A percentile compares a stretch with the other conserved stretches of the same genome.
These are phyloP conservation scores for Lipomyces sp. DNA, from an alignment of 805 yeast genomes.

Conservation along the genomic window DNA sequence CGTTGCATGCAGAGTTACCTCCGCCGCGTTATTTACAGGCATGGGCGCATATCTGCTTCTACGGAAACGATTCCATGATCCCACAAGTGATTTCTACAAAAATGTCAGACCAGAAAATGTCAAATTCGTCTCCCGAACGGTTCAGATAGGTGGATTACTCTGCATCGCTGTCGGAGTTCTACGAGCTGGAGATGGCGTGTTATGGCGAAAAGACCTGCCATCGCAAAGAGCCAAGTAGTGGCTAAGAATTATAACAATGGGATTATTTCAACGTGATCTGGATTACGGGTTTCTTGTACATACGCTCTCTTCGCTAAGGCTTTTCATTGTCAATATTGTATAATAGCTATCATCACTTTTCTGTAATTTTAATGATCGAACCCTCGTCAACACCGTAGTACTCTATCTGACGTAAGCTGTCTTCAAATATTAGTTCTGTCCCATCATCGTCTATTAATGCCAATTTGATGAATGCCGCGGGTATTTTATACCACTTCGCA, in stretches of 20 bases:
- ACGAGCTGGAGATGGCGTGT: conserved; percentile 35
- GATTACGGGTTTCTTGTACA: not conserved
- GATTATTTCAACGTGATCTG: not conserved
- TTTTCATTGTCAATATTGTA: not conserved
- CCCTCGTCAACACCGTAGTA: conserved; percentile 27
- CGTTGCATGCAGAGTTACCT: conserved; percentile 24
- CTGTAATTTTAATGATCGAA: conserved; percentile 9
- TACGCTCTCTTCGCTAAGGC: not conserved
- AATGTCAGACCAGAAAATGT: conserved; percentile 28
- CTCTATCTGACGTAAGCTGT: conserved; percentile 22
- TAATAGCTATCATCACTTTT: not conserved
- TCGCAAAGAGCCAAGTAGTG: conserved; percentile 4
- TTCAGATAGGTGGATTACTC: conserved; percentile 16
- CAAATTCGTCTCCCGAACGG: conserved; percentile 17
- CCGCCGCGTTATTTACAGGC: conserved; percentile 21
- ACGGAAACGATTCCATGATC: conserved; percentile 24
- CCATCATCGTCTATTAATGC: conserved; percentile 13
- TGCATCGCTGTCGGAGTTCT: conserved; percentile 23
- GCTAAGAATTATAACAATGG: not conserved
- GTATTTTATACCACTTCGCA: conserved; percentile 23
- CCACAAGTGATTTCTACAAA: conserved; percentile 31
- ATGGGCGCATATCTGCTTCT: conserved; percentile 27
- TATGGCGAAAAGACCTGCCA: conserved; percentile 34
- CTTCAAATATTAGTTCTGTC: conserved; percentile 12
- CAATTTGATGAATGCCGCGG: conserved; percentile 9